Conservation (phyloP, 305 asterid genomes). For the Plantago rigida region DNA sequence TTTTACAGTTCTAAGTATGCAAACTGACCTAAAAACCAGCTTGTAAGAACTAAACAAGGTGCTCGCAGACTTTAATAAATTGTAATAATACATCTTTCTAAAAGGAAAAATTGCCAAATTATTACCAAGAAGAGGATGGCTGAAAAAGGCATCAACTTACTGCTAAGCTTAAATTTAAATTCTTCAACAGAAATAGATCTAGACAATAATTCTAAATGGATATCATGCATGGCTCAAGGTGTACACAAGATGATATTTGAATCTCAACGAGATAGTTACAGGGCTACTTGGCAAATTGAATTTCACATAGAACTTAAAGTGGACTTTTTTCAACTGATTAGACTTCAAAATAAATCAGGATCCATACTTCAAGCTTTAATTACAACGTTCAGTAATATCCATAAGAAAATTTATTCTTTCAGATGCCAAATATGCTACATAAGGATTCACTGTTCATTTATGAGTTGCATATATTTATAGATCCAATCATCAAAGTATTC, state of each 20-base stretch:
- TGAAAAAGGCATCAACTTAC: too few species aligned
- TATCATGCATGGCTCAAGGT: background rate
- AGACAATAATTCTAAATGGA: too few species aligned
- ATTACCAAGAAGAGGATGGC: too few species aligned
- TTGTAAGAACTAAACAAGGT: slow-evolving; percentile 12
- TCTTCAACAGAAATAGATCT: too few species aligned
- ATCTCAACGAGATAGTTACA: background rate
- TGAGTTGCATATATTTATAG: background rate
- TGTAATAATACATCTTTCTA: background rate
- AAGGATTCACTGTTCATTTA: too few species aligned
- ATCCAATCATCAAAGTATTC: background rate
- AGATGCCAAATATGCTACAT: too few species aligned
- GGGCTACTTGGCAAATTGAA: background rate
- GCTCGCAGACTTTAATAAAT: background rate
- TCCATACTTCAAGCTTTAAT: too few species aligned
- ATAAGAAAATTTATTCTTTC: too few species aligned
- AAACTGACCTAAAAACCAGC: slow-evolving; percentile 3
- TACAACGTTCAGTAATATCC: too few species aligned
- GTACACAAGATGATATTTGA: background rate
- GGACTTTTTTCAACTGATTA: background rate
- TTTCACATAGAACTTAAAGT: background rate
- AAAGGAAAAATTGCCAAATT: too few species aligned
- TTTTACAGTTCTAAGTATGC: slow-evolving; percentile 6
- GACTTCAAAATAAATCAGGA: too few species aligned
- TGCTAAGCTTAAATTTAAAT: too few species aligned